Evolutionary conservation across 805 yeast species (phyloP), one percentile per base, ranked within the genome.

Genomic region (Candida piceae): DNA sequence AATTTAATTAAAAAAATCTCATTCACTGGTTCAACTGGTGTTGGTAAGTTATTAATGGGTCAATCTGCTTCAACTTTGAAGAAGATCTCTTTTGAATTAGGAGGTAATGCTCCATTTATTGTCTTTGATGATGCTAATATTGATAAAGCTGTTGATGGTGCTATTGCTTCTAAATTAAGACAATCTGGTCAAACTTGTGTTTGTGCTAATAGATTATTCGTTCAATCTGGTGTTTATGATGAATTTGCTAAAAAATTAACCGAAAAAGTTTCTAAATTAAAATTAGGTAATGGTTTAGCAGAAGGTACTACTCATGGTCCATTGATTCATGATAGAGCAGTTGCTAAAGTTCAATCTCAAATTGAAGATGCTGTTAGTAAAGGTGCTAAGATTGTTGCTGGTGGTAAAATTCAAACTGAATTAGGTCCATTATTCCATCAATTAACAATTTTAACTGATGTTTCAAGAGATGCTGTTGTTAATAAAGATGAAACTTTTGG

Each of bases 181-280:
- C 80, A 82, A 19, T 71, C 81, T 29, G 93, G 93, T 42, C 93
- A 84, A 61, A 82, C 89, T 4, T 84, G 94, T 62, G 82, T 82
- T 28, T 81, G 88, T 56, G 87, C 88, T 31, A 82, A 82, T 61
- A 69, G 89, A 52, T 56, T 83, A 32, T 83, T 70, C 52, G 71
- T 83, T 23, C 93, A 84, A 51, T 70, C 67, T 30, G 64, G 65
- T 9, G 56, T 84, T n/a, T 79, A 83, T 50, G 86, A 80, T 36
- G 67, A 74, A 50, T 81, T 83, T 48, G 62, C 74, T 7, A 55
- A 58, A 31, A 68, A 60, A 48, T 66, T 84, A 36, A 64, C 69
- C 8, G 72, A 54, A 6, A 68, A 62, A 40, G 70, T 77, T n/a
- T 36, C 44, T 4, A 56, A 62, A 12, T 70, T 76, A 31, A 64